phyloP scores from a whole-genome alignment of 208 protist species.

The Zelonia costaricensis region DNA sequence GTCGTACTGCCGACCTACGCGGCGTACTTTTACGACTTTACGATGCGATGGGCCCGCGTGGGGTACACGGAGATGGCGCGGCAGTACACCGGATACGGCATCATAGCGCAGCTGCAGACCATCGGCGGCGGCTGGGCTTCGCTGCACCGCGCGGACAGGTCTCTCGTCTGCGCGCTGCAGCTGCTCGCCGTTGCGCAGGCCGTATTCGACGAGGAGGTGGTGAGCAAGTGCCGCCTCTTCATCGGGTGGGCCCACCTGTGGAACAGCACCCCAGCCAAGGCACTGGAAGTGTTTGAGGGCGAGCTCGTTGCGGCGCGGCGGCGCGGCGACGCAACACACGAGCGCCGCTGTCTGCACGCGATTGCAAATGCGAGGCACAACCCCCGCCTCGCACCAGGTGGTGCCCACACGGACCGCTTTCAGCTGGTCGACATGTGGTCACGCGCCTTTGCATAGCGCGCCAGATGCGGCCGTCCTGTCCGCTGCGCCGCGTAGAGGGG shows the following conservation, averaged over 20 bases:
- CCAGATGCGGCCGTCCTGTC: not conserved
- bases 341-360: slow-evolving; percentile 61
- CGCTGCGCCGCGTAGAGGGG: not conserved
- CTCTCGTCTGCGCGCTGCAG: slow-evolving; percentile 53
- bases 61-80: slow-evolving; percentile 45
- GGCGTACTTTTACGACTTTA: slow-evolving; percentile 36
- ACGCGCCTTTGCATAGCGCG: slow-evolving; percentile 20
- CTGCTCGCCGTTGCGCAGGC: slow-evolving; percentile 39
- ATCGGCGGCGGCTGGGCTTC: slow-evolving; percentile 81
- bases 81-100: slow-evolving; percentile 44
- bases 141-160: slow-evolving; percentile 55
- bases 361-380: slow-evolving; percentile 47
- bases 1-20: slow-evolving; percentile 40
- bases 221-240: slow-evolving; percentile 65
- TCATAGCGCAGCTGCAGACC: slow-evolving; percentile 65
- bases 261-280: slow-evolving; percentile 40
- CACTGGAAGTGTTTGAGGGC: slow-evolving; percentile 40
- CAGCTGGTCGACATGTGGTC: slow-evolving; percentile 39
- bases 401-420: slow-evolving; percentile 18
- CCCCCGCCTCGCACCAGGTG: slow-evolving; percentile 20
- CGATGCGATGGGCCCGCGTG: slow-evolving; percentile 37
- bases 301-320: slow-evolving; percentile 32
- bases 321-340: slow-evolving; percentile 40
- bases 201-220: slow-evolving; percentile 43
- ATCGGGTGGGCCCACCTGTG: slow-evolving; percentile 75